These are phyloP conservation scores for Populus alba DNA, from an alignment of 345 rosid species.

Conservation along the genomic window DNA sequence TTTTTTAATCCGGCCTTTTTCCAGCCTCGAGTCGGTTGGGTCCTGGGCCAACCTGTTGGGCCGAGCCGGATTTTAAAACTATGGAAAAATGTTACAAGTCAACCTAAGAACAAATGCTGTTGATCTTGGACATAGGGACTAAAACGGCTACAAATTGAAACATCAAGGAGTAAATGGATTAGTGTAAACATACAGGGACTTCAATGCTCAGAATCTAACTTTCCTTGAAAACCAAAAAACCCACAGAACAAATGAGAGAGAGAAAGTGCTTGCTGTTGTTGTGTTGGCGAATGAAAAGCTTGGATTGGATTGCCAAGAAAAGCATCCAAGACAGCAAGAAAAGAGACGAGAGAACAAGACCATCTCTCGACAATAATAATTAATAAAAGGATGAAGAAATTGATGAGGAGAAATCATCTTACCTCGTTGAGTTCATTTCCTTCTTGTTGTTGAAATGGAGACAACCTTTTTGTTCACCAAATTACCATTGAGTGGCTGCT, in stretches of 20 bases:
- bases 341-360: not conserved
- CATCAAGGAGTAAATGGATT: no score
- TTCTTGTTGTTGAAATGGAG: constrained; percentile 30
- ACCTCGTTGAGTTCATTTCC: not conserved
- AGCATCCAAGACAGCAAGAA: not conserved
- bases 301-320: constrained; percentile 6
- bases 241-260: not conserved
- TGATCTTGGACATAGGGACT: no score
- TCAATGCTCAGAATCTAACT: not conserved
- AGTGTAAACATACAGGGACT: not conserved
- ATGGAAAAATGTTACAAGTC: no score
- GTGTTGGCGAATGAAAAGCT: not conserved
- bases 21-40: no score
- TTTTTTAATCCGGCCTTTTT: no score
- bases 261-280: not conserved
- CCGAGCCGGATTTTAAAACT: no score
- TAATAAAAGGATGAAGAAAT: constrained; percentile 10
- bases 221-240: not conserved
- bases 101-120: no score
- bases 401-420: not conserved
- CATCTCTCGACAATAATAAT: not conserved
- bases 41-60: no score
- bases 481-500: constrained; percentile 37
- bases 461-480: constrained; percentile 8
- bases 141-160: no score